Conservation (phyloP, 495 filamentous ascomycete genomes). For the Echria macrotheca region DNA sequence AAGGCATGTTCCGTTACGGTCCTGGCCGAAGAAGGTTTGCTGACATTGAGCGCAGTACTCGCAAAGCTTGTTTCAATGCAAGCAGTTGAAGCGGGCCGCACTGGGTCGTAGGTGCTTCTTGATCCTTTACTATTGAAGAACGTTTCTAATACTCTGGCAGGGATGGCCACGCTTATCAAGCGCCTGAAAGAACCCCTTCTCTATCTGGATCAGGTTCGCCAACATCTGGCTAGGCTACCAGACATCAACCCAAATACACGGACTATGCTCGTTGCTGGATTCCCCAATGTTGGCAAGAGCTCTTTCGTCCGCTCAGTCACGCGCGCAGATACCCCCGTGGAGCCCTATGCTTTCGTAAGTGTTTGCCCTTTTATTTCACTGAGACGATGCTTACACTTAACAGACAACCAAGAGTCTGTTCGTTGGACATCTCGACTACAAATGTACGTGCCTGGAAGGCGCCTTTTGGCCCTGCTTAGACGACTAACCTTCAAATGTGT, state of each 20-base stretch:
- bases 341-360: conserved; percentile 83
- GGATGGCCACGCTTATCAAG: conserved; percentile 96
- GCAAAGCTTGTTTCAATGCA: conserved; percentile 74
- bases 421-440: conserved; percentile 98
- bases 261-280: conserved; percentile 91
- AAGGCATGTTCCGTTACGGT: conserved; percentile 11
- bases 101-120: no score
- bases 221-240: conserved; percentile 96
- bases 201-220: conserved; percentile 95
- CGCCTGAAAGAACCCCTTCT: conserved; percentile 87
- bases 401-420: conserved; percentile 91
- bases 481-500: no score
- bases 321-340: conserved; percentile 92
- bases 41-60: no score
- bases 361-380: background rate
- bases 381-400: conserved; percentile 2
- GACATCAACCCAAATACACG: conserved; percentile 95
- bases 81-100: conserved; percentile 48
- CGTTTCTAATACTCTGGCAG: no score
- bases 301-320: conserved; percentile 89
- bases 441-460: no score
- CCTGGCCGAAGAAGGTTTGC: no score
- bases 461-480: no score
- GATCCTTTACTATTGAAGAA: no score
- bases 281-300: conserved; percentile 96